Evolutionary conservation across 2,329 filamentous ascomycete species (phyloP).

Genomic region (Fusarium foetens): DNA sequence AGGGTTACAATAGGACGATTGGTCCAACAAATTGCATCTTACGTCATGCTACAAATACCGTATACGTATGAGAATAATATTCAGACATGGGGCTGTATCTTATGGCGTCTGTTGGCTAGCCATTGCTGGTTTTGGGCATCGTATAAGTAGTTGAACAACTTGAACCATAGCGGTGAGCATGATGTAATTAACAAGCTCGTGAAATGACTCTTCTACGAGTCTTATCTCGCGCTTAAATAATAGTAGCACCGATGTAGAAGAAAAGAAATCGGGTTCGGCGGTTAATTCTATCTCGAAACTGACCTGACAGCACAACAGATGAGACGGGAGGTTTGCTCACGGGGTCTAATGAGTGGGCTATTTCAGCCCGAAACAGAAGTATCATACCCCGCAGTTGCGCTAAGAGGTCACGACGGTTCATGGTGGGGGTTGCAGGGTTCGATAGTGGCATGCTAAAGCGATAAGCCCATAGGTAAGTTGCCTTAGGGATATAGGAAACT

Average conservation of each 20-base stretch:
- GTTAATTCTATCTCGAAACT: constrained; percentile 17
- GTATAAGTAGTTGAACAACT: neutral
- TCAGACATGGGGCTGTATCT: constrained; percentile 11
- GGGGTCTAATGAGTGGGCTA: constrained; percentile 32
- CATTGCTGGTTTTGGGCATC: neutral
- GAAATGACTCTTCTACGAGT: neutral
- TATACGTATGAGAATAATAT: constrained; percentile 1
- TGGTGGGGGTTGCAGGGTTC: constrained; percentile 35
- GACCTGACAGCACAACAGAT: constrained; percentile 18
- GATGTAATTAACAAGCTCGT: neutral
- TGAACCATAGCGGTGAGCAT: constrained; percentile 21
- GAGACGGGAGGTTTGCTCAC: constrained; percentile 38
- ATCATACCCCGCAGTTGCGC: constrained; percentile 39
- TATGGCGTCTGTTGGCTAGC: neutral
- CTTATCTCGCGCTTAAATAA: neutral
- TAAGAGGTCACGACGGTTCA: constrained; percentile 38
- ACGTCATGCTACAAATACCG: constrained; percentile 19
- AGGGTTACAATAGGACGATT: neutral
- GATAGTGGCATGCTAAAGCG: constrained; percentile 38
- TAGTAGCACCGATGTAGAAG: neutral
- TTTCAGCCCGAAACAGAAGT: constrained; percentile 28
- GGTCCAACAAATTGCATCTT: constrained; percentile 4
- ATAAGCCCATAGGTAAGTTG: constrained; percentile 19
- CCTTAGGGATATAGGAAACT: neutral
- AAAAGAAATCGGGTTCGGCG: constrained; percentile 7